Base-by-base conservation (phyloP, 2,329 filamentous ascomycete species). In the Fusarium nelsonii region DNA sequence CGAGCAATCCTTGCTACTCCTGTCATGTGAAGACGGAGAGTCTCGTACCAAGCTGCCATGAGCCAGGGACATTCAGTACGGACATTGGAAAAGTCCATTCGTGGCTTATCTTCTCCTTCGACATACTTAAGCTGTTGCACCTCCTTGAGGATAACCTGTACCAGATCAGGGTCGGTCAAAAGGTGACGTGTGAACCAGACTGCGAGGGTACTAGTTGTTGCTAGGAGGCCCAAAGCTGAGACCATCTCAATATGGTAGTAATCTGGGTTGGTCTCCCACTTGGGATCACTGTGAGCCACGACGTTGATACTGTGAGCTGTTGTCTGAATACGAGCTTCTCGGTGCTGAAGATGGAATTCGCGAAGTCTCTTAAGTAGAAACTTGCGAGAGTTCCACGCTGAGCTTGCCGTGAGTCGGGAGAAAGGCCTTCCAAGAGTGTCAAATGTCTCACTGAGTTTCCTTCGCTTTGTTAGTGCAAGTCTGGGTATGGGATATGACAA, bases 171-270 rank as follows among this genome's bases (percentile, higher is more conserved):
- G 1, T 68, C 45, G 18, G 72, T 59, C 11, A 78, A 41, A 4
- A 78, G 66, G 28, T 78, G 72, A 14, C 76, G 73, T 30, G 74
- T 61, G 7, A 78, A 69, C 76, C 76, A 78, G 26, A 76, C 74
- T 9, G 72, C 65, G 11, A 78, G 71, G 1, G 75, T 77, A 57
- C 75, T 77, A 1, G 76, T 74, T 0, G 76, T 78, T 10, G 74
- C 73, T 4, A 78, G 65, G 2, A 78, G 71, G 11, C 76, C 76
- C 15, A 78, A 68, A 5, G 75, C 76, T 34, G 76, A 74, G 36
- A 78, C 74, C 66, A 78, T 75, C 53, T 78, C 76, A 20, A 76
- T 74, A 10, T 75, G 71, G 56, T 75, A 78, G 53, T 78, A 78
- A 58, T 78, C 76, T 6, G 63, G 61, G 59, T 77, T 78, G 12